These are phyloP conservation scores for Peronosclerospora sorghi DNA, from an alignment of 352 stramenopile species.

Conservation along the genomic window DNA sequence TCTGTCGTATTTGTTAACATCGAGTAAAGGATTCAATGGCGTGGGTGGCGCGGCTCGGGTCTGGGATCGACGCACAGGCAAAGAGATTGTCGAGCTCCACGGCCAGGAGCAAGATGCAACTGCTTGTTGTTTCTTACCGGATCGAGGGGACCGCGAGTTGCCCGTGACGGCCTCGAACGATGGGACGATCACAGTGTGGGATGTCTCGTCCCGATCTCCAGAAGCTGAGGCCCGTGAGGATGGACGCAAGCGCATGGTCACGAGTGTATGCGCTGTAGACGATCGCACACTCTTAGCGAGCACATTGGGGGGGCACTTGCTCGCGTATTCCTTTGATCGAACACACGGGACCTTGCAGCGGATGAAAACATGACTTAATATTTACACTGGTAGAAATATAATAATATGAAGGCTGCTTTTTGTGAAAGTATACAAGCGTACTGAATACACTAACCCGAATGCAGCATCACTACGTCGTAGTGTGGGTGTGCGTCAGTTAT, in stretches of 20 bases:
- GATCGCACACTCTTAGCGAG: constrained; percentile 32
- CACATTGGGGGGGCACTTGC: constrained; percentile 40
- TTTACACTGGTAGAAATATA: no score
- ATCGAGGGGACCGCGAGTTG: not conserved
- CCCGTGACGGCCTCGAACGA: constrained; percentile 71
- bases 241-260: constrained; percentile 40
- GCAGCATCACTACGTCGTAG: no score
- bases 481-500: no score
- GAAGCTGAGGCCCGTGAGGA: constrained; percentile 32
- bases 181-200: constrained; percentile 65
- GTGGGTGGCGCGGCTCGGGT: constrained; percentile 66
- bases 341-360: no score
- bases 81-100: constrained; percentile 40
- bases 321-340: constrained; percentile 30
- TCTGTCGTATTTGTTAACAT: constrained; percentile 57
- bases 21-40: constrained; percentile 80
- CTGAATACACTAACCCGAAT: no score
- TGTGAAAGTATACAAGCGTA: no score
- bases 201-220: constrained; percentile 16
- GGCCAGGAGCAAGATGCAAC: constrained; percentile 73
- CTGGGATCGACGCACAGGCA: constrained; percentile 64
- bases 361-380: no score
- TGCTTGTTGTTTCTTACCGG: constrained; percentile 52
- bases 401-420: no score
- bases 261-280: constrained; percentile 33